Percentiles rank a stretch among this genome's conserved stretches.
Evolutionary conservation across 2,329 filamentous ascomycete species (phyloP).

Genomic region (Magnaporthales sp.): DNA sequence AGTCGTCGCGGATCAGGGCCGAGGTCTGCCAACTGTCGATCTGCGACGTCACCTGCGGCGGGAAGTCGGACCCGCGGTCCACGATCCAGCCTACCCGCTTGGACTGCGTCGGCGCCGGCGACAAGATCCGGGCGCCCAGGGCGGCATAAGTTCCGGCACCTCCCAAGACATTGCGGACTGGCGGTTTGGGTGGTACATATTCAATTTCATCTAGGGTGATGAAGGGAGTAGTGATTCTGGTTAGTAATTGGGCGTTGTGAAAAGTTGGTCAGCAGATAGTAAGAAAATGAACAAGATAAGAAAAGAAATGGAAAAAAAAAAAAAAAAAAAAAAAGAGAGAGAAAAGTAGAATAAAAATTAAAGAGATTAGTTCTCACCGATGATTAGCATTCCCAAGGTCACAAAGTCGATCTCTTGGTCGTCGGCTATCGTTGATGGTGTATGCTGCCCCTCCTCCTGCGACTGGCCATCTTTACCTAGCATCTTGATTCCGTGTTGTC

Average conservation of each 20-base stretch:
- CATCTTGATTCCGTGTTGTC: background rate
- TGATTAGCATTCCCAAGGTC: slow-evolving; percentile 66
- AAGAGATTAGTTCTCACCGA: slow-evolving; percentile 39
- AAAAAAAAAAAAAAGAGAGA: slow-evolving; percentile 5
- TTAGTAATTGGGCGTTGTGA: slow-evolving; percentile 8
- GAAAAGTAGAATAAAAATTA: background rate
- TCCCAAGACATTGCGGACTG: slow-evolving; percentile 70
- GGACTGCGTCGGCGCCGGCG: slow-evolving; percentile 51
- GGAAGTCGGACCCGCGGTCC: slow-evolving; percentile 84
- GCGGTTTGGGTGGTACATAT: slow-evolving; percentile 60
- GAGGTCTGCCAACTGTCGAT: slow-evolving; percentile 72
- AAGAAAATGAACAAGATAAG: background rate
- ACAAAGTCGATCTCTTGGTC: slow-evolving; percentile 52
- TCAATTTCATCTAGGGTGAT: slow-evolving; percentile 73
- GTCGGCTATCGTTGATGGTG: slow-evolving; percentile 10
- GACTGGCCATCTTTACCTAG: background rate
- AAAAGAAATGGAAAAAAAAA: slow-evolving; percentile 1
- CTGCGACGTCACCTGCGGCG: slow-evolving; percentile 48
- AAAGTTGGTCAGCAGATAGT: background rate
- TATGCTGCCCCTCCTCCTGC: background rate
- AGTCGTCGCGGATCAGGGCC: slow-evolving; percentile 58
- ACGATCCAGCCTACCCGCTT: slow-evolving; percentile 79
- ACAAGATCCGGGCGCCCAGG: slow-evolving; percentile 81
- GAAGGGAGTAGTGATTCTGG: slow-evolving; percentile 10
- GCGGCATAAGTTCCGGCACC: slow-evolving; percentile 83